These are phyloP conservation scores for Pseudotulostoma volvatum DNA, from an alignment of 495 filamentous ascomycete genomes.

Conservation along the genomic window DNA sequence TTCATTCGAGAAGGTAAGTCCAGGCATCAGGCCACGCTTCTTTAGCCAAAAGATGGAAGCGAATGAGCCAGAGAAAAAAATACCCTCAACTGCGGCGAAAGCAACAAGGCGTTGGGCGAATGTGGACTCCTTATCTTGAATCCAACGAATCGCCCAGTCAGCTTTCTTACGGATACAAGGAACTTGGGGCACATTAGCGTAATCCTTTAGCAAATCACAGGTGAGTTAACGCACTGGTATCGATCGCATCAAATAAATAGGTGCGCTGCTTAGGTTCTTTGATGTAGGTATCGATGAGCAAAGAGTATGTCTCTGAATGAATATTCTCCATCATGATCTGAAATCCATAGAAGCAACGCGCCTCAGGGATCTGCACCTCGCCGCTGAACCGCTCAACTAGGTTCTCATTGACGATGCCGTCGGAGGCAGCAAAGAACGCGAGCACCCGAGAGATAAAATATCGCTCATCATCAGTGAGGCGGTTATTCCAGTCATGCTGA, in stretches of 20 bases:
- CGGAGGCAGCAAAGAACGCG: constrained; percentile 98
- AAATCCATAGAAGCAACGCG: constrained; percentile 99
- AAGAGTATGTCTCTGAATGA: constrained; percentile 97
- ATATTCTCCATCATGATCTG: constrained; percentile 99
- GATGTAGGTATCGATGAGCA: constrained; percentile 99
- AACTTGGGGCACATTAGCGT: constrained; percentile 36
- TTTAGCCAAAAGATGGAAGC: constrained; percentile 99
- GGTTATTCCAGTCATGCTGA: constrained; percentile 97
- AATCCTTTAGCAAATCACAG: neutral
- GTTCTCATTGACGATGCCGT: constrained; percentile 99
- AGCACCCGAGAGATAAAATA: constrained; percentile 98
- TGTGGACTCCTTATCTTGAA: constrained; percentile 76
- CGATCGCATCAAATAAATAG: constrained; percentile 95
- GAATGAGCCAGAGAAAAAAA: constrained; percentile 99
- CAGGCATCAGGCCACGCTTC: constrained; percentile 98
- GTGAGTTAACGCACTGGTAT: constrained; percentile 53
- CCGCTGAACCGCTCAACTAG: constrained; percentile 93
- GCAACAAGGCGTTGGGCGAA: constrained; percentile 93
- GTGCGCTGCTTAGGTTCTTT: constrained; percentile 92
- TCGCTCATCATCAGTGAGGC: constrained; percentile 87
- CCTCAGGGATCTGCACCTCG: constrained; percentile 94
- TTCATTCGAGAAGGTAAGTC: constrained; percentile 98
- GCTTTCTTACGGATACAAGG: constrained; percentile 96
- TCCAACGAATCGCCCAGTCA: constrained; percentile 94
- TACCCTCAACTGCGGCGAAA: constrained; percentile 95